Percentiles rank a stretch among this genome's conserved stretches.
Evolutionary conservation across 169 alveolate species (phyloP).

Genomic region (Plasmodium knowlesi): DNA sequence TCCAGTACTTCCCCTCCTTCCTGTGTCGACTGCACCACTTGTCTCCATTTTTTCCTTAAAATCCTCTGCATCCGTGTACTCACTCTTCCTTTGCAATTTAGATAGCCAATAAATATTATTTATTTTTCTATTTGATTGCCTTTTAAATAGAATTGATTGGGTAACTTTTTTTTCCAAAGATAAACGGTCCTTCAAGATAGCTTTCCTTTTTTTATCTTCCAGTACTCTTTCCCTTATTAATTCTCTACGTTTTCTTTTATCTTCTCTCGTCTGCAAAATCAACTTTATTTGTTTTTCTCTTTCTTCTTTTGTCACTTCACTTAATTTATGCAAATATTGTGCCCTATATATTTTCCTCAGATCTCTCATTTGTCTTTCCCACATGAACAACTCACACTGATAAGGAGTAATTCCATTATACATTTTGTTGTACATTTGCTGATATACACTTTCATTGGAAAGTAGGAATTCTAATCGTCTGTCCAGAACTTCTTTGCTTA

Average conservation of each 20-base stretch:
- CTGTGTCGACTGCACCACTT: background rate
- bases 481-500: slow-evolving; percentile 81
- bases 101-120: slow-evolving; percentile 85
- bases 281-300: slow-evolving; percentile 79
- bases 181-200: slow-evolving; percentile 66
- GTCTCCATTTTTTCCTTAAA: slow-evolving; percentile 43
- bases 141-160: slow-evolving; percentile 84
- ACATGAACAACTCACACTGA: slow-evolving; percentile 87
- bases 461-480: slow-evolving; percentile 85
- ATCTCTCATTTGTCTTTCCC: slow-evolving; percentile 90
- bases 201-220: slow-evolving; percentile 77
- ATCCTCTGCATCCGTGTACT: slow-evolving; percentile 42
- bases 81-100: slow-evolving; percentile 82
- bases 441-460: slow-evolving; percentile 83
- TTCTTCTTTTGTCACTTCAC: slow-evolving; percentile 86
- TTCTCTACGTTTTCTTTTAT: slow-evolving; percentile 75
- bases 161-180: slow-evolving; percentile 76
- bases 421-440: slow-evolving; percentile 84
- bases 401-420: slow-evolving; percentile 88
- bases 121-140: slow-evolving; percentile 85
- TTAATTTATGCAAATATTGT: slow-evolving; percentile 85
- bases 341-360: slow-evolving; percentile 86
- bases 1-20: background rate
- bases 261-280: slow-evolving; percentile 75
- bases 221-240: slow-evolving; percentile 27